phyloP scores from a whole-genome alignment of 2,329 filamentous ascomycete genomes.

The Stenocarpella maydis region DNA sequence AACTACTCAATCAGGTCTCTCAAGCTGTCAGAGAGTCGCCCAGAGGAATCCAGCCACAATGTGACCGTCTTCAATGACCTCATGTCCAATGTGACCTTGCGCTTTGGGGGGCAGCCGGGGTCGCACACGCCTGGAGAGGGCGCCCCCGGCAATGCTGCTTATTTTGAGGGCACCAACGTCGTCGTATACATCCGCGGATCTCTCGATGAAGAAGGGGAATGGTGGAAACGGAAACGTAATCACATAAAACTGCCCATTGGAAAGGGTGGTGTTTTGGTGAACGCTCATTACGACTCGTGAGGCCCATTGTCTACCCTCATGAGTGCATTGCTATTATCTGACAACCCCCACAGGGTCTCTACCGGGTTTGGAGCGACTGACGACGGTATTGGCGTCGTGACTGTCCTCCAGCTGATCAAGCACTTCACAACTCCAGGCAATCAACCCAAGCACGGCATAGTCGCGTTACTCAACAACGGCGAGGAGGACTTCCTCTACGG shows the following conservation, averaged over 20 bases:
- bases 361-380: conserved; percentile 94
- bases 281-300: conserved; percentile 87
- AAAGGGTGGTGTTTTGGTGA: conserved; percentile 85
- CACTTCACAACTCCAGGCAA: conserved; percentile 80
- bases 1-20: conserved; percentile 16
- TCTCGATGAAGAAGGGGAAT: conserved; percentile 75
- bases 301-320: conserved; percentile 37
- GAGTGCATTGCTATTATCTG: not conserved
- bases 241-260: conserved; percentile 58
- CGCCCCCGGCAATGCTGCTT: conserved; percentile 60
- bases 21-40: not conserved
- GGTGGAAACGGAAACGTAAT: conserved; percentile 67
- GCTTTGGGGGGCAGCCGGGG: conserved; percentile 51
- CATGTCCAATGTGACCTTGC: conserved; percentile 75
- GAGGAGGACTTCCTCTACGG: conserved; percentile 95
- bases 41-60: conserved; percentile 42
- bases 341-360: conserved; percentile 62
- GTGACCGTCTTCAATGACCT: conserved; percentile 82
- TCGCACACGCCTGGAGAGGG: conserved; percentile 44
- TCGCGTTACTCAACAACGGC: conserved; percentile 91
- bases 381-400: conserved; percentile 90
- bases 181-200: conserved; percentile 89
- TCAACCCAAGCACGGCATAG: conserved; percentile 79
- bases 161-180: conserved; percentile 93
- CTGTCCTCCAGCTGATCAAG: conserved; percentile 82